These are phyloP conservation scores for Gossypium turneri DNA, from an alignment of 345 rosid genomes.

Conservation along the genomic window DNA sequence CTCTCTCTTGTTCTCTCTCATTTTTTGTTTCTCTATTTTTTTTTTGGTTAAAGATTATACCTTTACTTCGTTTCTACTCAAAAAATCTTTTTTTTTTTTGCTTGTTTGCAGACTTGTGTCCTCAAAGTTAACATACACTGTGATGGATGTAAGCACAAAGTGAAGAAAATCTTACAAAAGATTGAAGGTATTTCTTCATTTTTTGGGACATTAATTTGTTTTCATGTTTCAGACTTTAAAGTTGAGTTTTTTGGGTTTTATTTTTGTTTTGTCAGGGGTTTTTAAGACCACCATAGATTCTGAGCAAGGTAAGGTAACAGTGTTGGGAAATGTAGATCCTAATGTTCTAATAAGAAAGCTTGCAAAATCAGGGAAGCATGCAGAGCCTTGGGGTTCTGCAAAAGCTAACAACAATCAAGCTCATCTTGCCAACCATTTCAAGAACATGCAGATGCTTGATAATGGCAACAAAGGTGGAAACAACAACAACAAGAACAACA, in stretches of 20 bases:
- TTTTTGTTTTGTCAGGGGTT: slow-evolving; percentile 49
- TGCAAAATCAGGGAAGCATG: slow-evolving; percentile 84
- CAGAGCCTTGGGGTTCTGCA: slow-evolving; percentile 72
- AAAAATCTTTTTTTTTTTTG: not conserved
- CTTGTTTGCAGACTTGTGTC: slow-evolving; percentile 75
- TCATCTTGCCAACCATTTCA: slow-evolving; percentile 55
- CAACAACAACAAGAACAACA: slow-evolving; percentile 31
- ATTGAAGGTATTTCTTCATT: slow-evolving; percentile 61
- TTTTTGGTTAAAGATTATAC: not conserved
- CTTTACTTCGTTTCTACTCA: slow-evolving; percentile 25
- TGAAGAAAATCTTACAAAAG: slow-evolving; percentile 88
- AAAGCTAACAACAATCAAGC: slow-evolving; percentile 53
- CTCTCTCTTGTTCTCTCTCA: not conserved
- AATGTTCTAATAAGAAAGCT: slow-evolving; percentile 75
- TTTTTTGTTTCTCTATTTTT: too few relatives aligned
- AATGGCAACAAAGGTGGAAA: slow-evolving; percentile 54
- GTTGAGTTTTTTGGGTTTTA: slow-evolving; percentile 11
- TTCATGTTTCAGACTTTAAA: not conserved
- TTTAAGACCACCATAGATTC: slow-evolving; percentile 67
- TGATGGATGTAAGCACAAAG: slow-evolving; percentile 89
- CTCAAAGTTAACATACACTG: slow-evolving; percentile 96
- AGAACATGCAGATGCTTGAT: slow-evolving; percentile 64
- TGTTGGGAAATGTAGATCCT: slow-evolving; percentile 71
- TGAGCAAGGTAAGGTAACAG: slow-evolving; percentile 85
- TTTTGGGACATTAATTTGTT: not conserved